These are phyloP conservation scores for Termitomyces sp. DNA, from an alignment of 768 basidiomycete genomes.

Conservation along the genomic window DNA sequence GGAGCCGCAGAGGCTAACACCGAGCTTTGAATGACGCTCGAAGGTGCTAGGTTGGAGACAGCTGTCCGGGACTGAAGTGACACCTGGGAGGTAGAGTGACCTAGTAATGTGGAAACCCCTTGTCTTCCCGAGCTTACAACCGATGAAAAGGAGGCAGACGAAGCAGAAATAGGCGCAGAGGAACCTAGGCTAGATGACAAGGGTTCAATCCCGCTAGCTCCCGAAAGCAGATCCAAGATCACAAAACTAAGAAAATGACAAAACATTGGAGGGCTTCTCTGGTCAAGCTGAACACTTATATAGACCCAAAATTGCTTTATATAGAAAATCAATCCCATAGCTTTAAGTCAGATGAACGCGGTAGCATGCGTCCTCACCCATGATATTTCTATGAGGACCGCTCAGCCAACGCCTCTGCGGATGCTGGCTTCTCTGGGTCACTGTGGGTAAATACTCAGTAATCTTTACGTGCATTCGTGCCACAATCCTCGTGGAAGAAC, in stretches of 20 bases:
- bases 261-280: neutral
- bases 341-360: constrained; percentile 5
- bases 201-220: neutral
- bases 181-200: neutral
- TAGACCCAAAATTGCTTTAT: constrained; percentile 6
- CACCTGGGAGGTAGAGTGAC: neutral
- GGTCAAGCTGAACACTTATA: constrained; percentile 1
- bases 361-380: constrained; percentile 14
- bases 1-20: constrained; percentile 41
- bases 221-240: constrained; percentile 1
- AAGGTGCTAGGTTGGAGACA: neutral
- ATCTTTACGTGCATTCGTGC: neutral
- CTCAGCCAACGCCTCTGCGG: neutral
- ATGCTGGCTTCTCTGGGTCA: constrained; percentile 1
- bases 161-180: neutral
- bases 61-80: neutral
- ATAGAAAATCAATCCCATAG: constrained; percentile 2
- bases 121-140: neutral
- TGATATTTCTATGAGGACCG: constrained; percentile 8
- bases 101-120: neutral
- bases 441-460: constrained; percentile 4
- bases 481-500: constrained; percentile 3
- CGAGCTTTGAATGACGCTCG: constrained; percentile 3
- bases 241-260: neutral
- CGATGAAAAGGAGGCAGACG: neutral